Percentiles rank a stretch among this genome's conserved stretches.
These are phyloP conservation scores for Cocos nucifera DNA, from an alignment of 176 grass and related monocot genomes.

Conservation along the genomic window DNA sequence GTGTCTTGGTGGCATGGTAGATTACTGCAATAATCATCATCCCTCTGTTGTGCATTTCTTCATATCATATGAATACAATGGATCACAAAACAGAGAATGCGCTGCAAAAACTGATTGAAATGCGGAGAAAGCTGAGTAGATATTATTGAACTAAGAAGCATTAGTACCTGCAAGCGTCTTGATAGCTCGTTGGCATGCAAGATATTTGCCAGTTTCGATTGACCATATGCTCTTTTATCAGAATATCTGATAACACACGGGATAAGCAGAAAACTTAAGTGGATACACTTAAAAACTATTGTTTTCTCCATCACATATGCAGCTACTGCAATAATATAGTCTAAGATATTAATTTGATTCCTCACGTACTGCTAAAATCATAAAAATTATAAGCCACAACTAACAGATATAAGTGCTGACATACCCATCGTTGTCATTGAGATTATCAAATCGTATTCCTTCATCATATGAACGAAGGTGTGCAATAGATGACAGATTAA, in stretches of 20 bases:
- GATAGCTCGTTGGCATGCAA: constrained; percentile 83
- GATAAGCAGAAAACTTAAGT: constrained; percentile 14
- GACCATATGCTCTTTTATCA: constrained; percentile 84
- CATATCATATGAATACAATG: not conserved
- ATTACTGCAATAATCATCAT: too few species aligned
- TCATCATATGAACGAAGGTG: constrained; percentile 62
- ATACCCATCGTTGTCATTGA: constrained; percentile 63
- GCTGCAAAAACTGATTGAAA: not conserved
- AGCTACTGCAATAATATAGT: too few species aligned
- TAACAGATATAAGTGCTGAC: not conserved
- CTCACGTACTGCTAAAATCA: too few species aligned
- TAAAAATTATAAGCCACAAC: too few species aligned
- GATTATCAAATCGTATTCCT: constrained; percentile 64
- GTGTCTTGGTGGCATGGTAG: too few species aligned
- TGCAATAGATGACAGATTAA: constrained; percentile 84
- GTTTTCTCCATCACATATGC: too few species aligned
- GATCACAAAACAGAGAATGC: not conserved
- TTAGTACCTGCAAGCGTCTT: constrained; percentile 55
- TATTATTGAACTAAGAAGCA: not conserved
- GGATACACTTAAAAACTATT: too few species aligned
- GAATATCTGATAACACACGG: constrained; percentile 51
- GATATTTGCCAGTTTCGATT: constrained; percentile 93
- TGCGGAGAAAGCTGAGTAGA: not conserved
- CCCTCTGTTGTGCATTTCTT: too few species aligned
- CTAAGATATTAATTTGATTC: too few species aligned